Percentiles rank a stretch among this genome's conserved stretches.
Evolutionary conservation across 192 early-diverging fungal species (phyloP).

Genomic region (Haplosporangium gracile): DNA sequence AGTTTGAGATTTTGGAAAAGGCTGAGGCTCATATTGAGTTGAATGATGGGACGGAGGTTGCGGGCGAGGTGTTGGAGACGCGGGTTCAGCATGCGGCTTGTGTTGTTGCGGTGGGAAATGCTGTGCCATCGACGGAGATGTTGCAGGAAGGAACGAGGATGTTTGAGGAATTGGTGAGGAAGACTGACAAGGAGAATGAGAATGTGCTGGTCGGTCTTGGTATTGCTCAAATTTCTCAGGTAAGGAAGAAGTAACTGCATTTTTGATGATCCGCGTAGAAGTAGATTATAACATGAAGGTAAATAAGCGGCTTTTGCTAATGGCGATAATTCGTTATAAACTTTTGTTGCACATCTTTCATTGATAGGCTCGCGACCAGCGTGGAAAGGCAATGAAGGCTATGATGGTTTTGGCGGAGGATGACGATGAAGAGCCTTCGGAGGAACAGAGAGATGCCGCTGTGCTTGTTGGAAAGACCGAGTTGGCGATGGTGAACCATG

Average conservation of each 20-base stretch:
- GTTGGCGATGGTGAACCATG: constrained; percentile 4
- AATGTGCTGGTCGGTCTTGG: constrained; percentile 34
- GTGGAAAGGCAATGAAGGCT: constrained; percentile 18
- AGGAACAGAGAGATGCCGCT: constrained; percentile 37
- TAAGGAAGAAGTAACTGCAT: neutral
- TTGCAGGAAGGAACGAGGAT: constrained; percentile 48
- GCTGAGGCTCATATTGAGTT: constrained; percentile 56
- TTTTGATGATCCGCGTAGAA: neutral
- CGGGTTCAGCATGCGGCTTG: constrained; percentile 50
- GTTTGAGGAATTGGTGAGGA: constrained; percentile 46
- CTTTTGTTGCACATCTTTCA: neutral
- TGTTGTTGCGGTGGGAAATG: constrained; percentile 33
- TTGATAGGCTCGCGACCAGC: constrained; percentile 24
- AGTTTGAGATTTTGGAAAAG: constrained; percentile 58
- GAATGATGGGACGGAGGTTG: constrained; percentile 49
- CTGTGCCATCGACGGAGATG: constrained; percentile 38
- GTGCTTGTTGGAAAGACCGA: constrained; percentile 28
- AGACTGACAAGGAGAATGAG: constrained; percentile 17
- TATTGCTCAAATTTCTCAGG: constrained; percentile 39
- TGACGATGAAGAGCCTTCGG: constrained; percentile 20
- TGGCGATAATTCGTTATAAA: neutral
- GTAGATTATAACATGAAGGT: no score
- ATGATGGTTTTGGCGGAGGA: constrained; percentile 22
- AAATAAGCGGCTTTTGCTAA: neutral
- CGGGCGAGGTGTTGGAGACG: constrained; percentile 19